Conservation (phyloP, 31 red algal genomes). For the Asparagopsis taxiformis region DNA sequence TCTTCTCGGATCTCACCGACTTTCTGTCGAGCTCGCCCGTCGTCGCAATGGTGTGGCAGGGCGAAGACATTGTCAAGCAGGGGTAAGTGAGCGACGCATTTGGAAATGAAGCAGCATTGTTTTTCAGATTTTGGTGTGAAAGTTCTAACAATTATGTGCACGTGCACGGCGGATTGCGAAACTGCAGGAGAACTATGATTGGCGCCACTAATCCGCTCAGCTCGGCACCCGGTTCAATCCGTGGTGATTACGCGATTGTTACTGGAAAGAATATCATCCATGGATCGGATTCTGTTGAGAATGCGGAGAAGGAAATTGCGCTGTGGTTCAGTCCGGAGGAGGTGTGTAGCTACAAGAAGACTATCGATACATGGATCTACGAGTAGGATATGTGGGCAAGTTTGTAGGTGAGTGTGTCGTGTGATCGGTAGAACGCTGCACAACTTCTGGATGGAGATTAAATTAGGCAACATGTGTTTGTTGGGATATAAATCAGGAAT, state of each 20-base stretch:
- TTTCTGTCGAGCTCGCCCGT: slow-evolving; percentile 76
- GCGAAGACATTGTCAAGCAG: slow-evolving; percentile 72
- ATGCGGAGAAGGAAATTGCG: slow-evolving; percentile 75
- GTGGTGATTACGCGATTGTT: slow-evolving; percentile 75
- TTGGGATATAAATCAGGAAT: too few species aligned
- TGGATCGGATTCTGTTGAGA: slow-evolving; percentile 78
- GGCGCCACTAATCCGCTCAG: slow-evolving; percentile 90
- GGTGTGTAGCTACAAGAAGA: slow-evolving; percentile 33
- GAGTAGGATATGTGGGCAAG: slow-evolving; percentile 28
- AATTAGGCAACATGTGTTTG: too few species aligned
- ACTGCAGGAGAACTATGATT: slow-evolving; percentile 65
- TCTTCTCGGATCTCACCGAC: slow-evolving; percentile 64
- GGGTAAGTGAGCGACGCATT: slow-evolving; percentile 15
- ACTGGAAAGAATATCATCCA: slow-evolving; percentile 82
- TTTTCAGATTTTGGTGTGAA: too few species aligned
- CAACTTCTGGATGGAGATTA: too few species aligned
- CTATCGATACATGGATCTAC: slow-evolving; percentile 29
- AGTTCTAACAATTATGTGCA: background rate
- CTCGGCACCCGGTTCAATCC: slow-evolving; percentile 81
- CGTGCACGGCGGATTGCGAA: background rate
- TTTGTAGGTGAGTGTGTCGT: too few species aligned
- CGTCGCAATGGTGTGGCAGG: slow-evolving; percentile 82
- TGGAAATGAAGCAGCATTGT: too few species aligned
- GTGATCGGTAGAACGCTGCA: too few species aligned
- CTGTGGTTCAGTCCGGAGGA: slow-evolving; percentile 82